Conservation (phyloP, 441 rosid genomes). For the Brassica balearica region DNA sequence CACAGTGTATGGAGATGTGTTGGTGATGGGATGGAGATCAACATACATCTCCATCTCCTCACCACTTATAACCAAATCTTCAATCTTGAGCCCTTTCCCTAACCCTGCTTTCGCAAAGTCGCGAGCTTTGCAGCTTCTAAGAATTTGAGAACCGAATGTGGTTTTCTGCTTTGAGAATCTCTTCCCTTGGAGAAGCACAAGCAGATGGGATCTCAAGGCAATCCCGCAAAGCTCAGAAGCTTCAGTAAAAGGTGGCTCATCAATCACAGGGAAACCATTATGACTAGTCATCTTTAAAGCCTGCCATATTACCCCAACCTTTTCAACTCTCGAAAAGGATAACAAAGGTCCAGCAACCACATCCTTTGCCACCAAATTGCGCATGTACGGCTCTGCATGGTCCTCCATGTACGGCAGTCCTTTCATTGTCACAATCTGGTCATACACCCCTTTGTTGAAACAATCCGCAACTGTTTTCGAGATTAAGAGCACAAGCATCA, state of each 20-base stretch:
- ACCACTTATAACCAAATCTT: slow-evolving; percentile 57
- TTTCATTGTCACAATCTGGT: slow-evolving; percentile 71
- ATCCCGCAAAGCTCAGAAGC: slow-evolving; percentile 66
- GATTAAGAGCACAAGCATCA: slow-evolving; percentile 73
- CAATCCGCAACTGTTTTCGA: slow-evolving; percentile 77
- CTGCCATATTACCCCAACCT: slow-evolving; percentile 56
- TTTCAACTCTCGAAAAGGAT: slow-evolving; percentile 63
- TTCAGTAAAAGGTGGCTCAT: slow-evolving; percentile 70
- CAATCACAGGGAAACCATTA: slow-evolving; percentile 73
- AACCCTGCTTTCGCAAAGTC: slow-evolving; percentile 74
- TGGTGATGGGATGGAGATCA: slow-evolving; percentile 71
- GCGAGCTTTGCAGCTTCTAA: slow-evolving; percentile 50
- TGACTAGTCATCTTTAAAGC: slow-evolving; percentile 61
- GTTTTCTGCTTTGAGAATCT: slow-evolving; percentile 37
- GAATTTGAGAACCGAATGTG: slow-evolving; percentile 50
- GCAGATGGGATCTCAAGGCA: slow-evolving; percentile 71
- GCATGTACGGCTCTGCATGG: slow-evolving; percentile 76
- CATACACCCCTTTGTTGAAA: slow-evolving; percentile 74
- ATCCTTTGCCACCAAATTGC: slow-evolving; percentile 58
- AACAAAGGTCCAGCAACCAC: slow-evolving; percentile 65
- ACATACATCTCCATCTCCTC: slow-evolving; percentile 80
- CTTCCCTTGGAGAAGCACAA: slow-evolving; percentile 56
- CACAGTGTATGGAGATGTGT: slow-evolving; percentile 72
- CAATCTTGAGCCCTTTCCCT: slow-evolving; percentile 67
- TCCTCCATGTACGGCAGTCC: slow-evolving; percentile 78